These are phyloP conservation scores for Lipomyces starkeyi DNA, from an alignment of 805 yeast genomes.

Conservation along the genomic window DNA sequence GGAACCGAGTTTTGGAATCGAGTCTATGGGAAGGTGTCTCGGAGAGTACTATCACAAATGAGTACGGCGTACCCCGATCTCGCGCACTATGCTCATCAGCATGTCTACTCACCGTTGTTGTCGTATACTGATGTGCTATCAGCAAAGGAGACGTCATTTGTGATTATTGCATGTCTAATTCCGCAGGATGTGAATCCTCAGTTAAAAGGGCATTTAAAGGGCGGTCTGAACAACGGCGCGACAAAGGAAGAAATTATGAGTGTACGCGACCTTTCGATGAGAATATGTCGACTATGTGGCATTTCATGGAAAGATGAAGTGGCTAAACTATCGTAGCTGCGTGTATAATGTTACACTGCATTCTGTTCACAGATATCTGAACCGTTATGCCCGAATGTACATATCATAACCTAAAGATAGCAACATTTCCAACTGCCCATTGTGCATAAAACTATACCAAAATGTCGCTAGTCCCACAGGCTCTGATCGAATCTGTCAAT, in stretches of 20 bases:
- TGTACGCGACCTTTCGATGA: constrained; percentile 65
- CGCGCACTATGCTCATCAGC: constrained; percentile 71
- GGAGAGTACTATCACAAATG: constrained; percentile 71
- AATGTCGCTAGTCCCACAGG: neutral
- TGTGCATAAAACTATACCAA: neutral
- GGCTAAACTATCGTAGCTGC: constrained; percentile 54
- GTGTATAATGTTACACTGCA: neutral
- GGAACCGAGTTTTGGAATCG: constrained; percentile 75
- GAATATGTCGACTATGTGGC: constrained; percentile 76
- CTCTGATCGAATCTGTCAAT: neutral
- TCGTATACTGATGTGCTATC: constrained; percentile 67
- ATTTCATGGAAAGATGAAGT: constrained; percentile 61
- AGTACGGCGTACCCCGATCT: constrained; percentile 81
- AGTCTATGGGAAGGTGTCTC: constrained; percentile 76
- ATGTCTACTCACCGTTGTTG: constrained; percentile 79
- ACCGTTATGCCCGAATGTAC: no score
- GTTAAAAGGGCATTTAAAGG: constrained; percentile 85
- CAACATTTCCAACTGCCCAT: neutral
- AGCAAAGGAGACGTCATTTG: constrained; percentile 74
- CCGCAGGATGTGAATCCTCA: constrained; percentile 96
- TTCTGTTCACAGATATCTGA: neutral
- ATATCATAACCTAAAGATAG: no score
- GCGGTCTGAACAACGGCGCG: constrained; percentile 82
- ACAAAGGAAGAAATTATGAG: constrained; percentile 65
- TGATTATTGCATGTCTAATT: constrained; percentile 77